Base-by-base conservation (phyloP, 2,329 filamentous ascomycete species). In the Alternaria sp. region DNA sequence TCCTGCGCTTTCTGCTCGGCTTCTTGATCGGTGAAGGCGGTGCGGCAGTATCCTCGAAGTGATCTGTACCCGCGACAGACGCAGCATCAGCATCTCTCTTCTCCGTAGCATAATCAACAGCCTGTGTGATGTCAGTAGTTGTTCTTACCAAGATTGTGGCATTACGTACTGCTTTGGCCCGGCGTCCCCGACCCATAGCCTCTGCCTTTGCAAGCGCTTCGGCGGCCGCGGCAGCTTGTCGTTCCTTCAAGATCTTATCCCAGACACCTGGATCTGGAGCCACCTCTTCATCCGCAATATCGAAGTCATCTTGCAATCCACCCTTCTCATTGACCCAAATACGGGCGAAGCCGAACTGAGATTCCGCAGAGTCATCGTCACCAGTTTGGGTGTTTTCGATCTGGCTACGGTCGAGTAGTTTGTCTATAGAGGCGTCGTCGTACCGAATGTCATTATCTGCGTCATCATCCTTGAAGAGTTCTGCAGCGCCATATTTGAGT, bases 251-350 rank as follows among this genome's bases (percentile, higher is more conserved):
- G 61, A 99, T 97, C 69, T 90, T 90, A 55, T 97, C 93, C 96
- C 96, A 99, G 0, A 96, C 87, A 36, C 88, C 89, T 14, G 87
- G 85, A 70, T 89, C 89, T 10, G 89, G 83, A 0, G 83, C 77
- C 5, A 85, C 82, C 7, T 86, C 85, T 27, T 86, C 82, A 2
- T 84, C 81, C 6, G 82, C 80, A 25, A 84, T 83, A 45, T 87
- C 83, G 22, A 91, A 75, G 25, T 87, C 85, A 18, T 91, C 89
- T 50, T 89, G 85, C 6, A 97, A 83, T 0, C 84, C 82, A 8
- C 86, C 87, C 67, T 88, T 87, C 36, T 96, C 91, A 70, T 97
- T 96, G 4, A 90, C 91, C 95, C 95, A 99, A 2, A 99, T 90
- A 45, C 92, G 88, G 40, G 94, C 94, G 78, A 95, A 92, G 5